These are phyloP conservation scores for Acacia melanoxylon DNA, from an alignment of 306 rosid genomes.

Conservation along the genomic window DNA sequence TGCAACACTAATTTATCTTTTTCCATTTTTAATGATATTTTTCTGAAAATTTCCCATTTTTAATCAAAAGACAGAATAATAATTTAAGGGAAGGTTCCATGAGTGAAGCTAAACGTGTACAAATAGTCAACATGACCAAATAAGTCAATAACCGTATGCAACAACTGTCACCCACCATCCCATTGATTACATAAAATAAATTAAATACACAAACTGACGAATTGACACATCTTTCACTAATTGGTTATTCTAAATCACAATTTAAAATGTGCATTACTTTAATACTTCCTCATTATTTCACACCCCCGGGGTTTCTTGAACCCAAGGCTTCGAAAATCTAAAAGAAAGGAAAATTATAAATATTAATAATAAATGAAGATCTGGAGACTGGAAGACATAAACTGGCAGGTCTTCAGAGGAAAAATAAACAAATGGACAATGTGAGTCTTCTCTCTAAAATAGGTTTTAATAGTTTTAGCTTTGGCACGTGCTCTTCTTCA, in stretches of 20 bases:
- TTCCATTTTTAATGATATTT: too few species aligned
- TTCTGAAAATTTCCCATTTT: too few species aligned
- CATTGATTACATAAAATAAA: not conserved
- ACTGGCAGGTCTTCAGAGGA: not conserved
- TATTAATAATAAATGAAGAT: not conserved
- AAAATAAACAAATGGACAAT: not conserved
- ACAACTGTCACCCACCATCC: conserved; percentile 15
- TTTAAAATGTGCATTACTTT: conserved; percentile 24
- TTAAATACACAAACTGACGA: not conserved
- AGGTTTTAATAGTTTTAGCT: not conserved
- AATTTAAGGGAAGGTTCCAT: too few species aligned
- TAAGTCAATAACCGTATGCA: conserved; percentile 30
- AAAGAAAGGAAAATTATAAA: not conserved
- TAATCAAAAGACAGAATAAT: too few species aligned
- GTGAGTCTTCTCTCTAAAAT: not conserved
- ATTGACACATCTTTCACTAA: conserved; percentile 16
- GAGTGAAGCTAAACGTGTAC: too few species aligned
- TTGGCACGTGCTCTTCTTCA: not conserved
- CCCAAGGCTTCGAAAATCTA: not conserved
- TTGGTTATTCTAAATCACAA: not conserved
- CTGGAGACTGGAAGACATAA: not conserved
- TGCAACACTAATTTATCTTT: too few species aligned
- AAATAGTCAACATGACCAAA: not conserved
- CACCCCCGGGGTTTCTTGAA: too few species aligned
- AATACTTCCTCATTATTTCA: not conserved